Evolutionary conservation across 2,329 filamentous ascomycete genomes (phyloP), one percentile per base, ranked within the genome.

Genomic region (Didymosphaeria variabile): DNA sequence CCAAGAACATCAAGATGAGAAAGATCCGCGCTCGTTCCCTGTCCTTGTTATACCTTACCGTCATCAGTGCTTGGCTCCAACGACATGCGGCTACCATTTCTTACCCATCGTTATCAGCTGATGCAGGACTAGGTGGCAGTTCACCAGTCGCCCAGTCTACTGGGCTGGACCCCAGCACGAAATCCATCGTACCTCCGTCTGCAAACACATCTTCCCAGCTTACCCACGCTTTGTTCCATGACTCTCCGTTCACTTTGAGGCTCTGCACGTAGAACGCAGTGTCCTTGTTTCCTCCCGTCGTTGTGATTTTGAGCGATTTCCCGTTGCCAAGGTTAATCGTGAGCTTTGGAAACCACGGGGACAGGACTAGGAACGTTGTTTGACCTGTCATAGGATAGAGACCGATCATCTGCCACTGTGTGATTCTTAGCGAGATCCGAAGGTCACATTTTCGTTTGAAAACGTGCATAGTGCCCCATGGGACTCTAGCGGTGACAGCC

Each of bases 191-290:
- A 0, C 88, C 89, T 9, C 74, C 73, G 29, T 85, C 71, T 1
- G 83, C 85, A 73, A 92, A 91, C 26, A 92, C 76, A 66, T 91
- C 88, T 17, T 86, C 77, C 87, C 87, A 91, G 21, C 81, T 82
- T 13, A 92, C 75, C 90, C 90, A 92, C 44, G 83, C 81, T 79
- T 86, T 86, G 57, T 83, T 77, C 88, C 90, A 92, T 0, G 61
- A 34, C 71, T 84, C 58, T 0, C 89, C 89, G 69, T 92, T 91
- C 47, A 92, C 84, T 66, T 80, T 84, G 60, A 92, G 79, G 26
- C 84, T 85, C 78, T 92, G 90, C 4, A 92, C 88, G 66, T 90
- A 90, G 67, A 80, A 82, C 8, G 78, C 77, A 17, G 67, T 75
- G 60, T 76, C 83, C 83, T 9, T 81, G 79, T 42, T 82, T 78